These are phyloP conservation scores for Tagetes erecta DNA, from an alignment of 129 eudicot genomes.

Conservation along the genomic window DNA sequence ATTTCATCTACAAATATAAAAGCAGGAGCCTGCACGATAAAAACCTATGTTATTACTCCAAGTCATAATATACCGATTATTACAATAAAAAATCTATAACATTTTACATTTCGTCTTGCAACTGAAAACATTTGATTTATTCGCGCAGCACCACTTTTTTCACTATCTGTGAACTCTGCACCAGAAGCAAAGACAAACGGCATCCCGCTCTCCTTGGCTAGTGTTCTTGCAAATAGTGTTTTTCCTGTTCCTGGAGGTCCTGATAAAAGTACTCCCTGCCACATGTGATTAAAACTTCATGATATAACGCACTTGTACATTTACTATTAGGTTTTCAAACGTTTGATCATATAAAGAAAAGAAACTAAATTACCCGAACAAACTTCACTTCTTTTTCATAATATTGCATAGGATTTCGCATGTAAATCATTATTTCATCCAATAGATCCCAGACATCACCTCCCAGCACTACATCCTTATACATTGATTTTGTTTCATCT, in stretches of 20 bases:
- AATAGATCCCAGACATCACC: slow-evolving; percentile 99
- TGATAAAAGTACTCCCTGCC: slow-evolving; percentile 86
- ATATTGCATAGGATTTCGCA: slow-evolving; percentile 88
- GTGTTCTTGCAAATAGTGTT: slow-evolving; percentile 96
- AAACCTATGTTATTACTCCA: slow-evolving; percentile 4
- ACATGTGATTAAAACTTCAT: slow-evolving; percentile 15
- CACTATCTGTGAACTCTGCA: slow-evolving; percentile 97
- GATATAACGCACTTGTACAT: neutral
- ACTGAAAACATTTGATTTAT: slow-evolving; percentile 77
- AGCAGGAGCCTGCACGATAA: slow-evolving; percentile 74
- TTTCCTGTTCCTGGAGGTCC: slow-evolving; percentile 99
- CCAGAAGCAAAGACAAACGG: slow-evolving; percentile 97
- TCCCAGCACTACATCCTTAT: slow-evolving; percentile 81
- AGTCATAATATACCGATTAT: neutral
- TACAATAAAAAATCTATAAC: neutral
- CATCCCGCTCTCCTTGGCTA: slow-evolving; percentile 90
- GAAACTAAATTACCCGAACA: slow-evolving; percentile 66
- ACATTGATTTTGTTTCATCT: slow-evolving; percentile 77
- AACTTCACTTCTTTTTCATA: slow-evolving; percentile 86
- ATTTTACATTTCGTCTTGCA: slow-evolving; percentile 82
- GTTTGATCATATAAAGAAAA: neutral
- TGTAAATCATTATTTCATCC: slow-evolving; percentile 89
- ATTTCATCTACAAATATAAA: slow-evolving; percentile 94
- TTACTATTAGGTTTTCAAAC: neutral
- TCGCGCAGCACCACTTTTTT: slow-evolving; percentile 86